phyloP scores from a whole-genome alignment of 2,329 filamentous ascomycete species.

The Diaporthe citri region DNA sequence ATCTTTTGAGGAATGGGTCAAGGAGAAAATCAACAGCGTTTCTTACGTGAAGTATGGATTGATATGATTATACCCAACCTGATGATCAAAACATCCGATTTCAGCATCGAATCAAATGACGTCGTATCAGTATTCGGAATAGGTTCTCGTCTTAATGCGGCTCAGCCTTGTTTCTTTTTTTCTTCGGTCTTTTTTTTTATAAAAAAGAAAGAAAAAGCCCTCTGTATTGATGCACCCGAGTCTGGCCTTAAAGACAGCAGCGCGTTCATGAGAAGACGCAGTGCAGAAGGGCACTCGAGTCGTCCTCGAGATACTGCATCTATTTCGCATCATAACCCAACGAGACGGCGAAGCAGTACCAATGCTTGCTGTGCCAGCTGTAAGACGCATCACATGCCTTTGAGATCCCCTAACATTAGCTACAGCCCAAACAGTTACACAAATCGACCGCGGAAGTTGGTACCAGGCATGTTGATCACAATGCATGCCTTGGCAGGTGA shows the following conservation, averaged over 20 bases:
- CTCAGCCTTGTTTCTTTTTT: too few species aligned
- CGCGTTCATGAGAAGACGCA: not conserved
- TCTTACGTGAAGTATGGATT: too few species aligned
- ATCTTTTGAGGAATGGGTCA: too few species aligned
- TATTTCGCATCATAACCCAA: not conserved
- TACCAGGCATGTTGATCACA: not conserved
- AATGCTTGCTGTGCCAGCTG: not conserved
- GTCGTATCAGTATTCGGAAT: not conserved
- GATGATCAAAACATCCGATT: too few species aligned
- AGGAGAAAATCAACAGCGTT: too few species aligned
- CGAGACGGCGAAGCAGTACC: not conserved
- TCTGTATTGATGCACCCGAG: not conserved
- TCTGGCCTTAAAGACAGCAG: not conserved
- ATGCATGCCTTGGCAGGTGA: not conserved
- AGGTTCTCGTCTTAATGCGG: not conserved
- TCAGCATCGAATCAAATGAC: not conserved
- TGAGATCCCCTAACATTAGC: not conserved
- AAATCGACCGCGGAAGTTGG: not conserved
- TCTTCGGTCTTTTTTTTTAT: too few species aligned
- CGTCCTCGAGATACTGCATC: not conserved
- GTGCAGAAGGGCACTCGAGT: not conserved
- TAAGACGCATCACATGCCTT: not conserved
- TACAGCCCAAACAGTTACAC: not conserved
- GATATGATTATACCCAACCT: too few species aligned
- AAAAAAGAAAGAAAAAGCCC: fast-evolving